phyloP scores from a whole-genome alignment of 192 early-diverging fungal species.

The Phycomyces nitens region DNA sequence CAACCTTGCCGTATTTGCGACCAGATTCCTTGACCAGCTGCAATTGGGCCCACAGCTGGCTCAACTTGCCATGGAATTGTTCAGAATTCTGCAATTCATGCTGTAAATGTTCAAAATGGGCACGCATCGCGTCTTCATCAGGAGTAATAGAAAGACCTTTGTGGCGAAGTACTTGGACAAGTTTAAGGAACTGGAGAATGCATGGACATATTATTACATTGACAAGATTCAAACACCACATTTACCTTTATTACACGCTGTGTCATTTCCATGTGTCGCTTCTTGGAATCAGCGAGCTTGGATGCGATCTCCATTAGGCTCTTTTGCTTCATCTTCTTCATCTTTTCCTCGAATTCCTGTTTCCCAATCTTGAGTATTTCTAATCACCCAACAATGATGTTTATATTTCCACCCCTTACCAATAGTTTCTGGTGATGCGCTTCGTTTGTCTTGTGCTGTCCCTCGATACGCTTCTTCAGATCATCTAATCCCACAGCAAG shows the following conservation, averaged over 20 bases:
- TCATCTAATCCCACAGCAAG: constrained; percentile 89
- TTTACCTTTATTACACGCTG: constrained; percentile 68
- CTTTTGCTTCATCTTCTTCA: constrained; percentile 35
- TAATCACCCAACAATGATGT: too few species aligned
- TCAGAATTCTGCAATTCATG: constrained; percentile 73
- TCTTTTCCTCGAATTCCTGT: constrained; percentile 21
- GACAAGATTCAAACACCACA: neutral
- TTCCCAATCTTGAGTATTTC: neutral
- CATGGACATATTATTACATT: neutral
- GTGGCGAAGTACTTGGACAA: constrained; percentile 77
- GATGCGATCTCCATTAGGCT: constrained; percentile 68
- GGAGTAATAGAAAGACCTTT: constrained; percentile 75
- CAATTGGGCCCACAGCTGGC: constrained; percentile 78
- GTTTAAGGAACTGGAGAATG: constrained; percentile 14
- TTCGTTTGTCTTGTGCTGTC: constrained; percentile 65
- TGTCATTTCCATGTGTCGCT: constrained; percentile 69
- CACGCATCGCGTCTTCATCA: constrained; percentile 79
- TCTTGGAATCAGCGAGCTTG: constrained; percentile 73
- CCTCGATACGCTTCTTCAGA: constrained; percentile 77
- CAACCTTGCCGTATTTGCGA: constrained; percentile 30
- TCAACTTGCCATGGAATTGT: constrained; percentile 73
- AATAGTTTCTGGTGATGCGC: constrained; percentile 70
- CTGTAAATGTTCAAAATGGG: constrained; percentile 70
- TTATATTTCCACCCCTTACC: too few species aligned
- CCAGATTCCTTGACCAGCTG: constrained; percentile 67